A percentile compares a stretch with the other conserved stretches of the same genome.
Evolutionary conservation across 2,329 filamentous ascomycete genomes (phyloP).

Genomic region (Aspergillus chevalieri): DNA sequence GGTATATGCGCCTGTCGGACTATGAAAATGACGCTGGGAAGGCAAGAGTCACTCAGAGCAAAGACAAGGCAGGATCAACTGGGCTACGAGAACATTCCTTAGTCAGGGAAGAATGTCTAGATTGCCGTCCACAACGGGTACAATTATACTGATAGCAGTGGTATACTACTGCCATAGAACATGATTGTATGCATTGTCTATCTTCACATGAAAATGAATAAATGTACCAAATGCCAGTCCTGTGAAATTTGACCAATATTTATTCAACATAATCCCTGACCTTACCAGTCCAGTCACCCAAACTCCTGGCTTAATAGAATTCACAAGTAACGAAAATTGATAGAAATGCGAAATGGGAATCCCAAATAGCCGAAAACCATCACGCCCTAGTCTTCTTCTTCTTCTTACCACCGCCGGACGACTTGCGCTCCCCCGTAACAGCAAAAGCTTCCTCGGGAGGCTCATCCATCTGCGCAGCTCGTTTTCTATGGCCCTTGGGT

Average conservation of each 20-base stretch:
- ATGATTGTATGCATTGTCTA: too few relatives aligned
- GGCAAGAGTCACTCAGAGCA: background rate
- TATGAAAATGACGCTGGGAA: background rate
- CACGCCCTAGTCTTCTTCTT: slow-evolving; percentile 28
- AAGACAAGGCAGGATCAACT: background rate
- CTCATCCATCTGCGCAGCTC: slow-evolving; percentile 43
- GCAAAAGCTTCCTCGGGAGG: slow-evolving; percentile 59
- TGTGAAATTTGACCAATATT: background rate
- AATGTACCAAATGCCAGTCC: background rate
- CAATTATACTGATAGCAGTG: background rate
- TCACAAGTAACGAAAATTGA: slow-evolving; percentile 6
- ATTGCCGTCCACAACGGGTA: background rate
- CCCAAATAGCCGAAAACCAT: background rate
- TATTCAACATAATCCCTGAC: background rate
- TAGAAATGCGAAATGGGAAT: background rate
- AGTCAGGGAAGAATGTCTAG: background rate
- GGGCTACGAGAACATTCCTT: background rate
- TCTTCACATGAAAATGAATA: background rate
- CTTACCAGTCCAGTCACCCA: background rate
- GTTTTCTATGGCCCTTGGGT: slow-evolving; percentile 37
- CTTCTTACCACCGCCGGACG: slow-evolving; percentile 26
- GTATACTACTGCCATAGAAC: background rate
- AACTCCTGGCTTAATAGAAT: slow-evolving; percentile 6
- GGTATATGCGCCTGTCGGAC: too few relatives aligned
- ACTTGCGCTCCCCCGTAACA: slow-evolving; percentile 33